Evolutionary conservation across 1,139 yeast species (phyloP).

Genomic region (Tardiomyces depauwii): DNA sequence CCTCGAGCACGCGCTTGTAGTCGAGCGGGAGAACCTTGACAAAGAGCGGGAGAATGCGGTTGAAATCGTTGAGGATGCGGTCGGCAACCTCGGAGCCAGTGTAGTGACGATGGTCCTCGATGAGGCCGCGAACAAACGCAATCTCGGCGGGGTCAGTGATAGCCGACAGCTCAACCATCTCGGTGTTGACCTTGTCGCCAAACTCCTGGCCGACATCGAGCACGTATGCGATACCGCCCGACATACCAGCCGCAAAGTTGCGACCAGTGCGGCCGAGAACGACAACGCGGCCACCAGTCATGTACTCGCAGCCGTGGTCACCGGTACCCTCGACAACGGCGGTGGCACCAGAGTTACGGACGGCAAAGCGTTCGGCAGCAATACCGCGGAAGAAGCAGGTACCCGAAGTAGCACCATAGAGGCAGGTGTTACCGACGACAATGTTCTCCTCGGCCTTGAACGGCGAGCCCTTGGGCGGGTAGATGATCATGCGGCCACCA

Average conservation of each 20-base stretch:
- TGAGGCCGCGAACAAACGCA: constrained; percentile 85
- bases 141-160: constrained; percentile 84
- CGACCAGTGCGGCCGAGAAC: constrained; percentile 88
- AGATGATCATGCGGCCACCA: constrained; percentile 88
- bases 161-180: constrained; percentile 68
- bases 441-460: constrained; percentile 96
- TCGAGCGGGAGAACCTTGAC: constrained; percentile 91
- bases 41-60: constrained; percentile 76
- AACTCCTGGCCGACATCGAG: constrained; percentile 93
- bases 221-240: constrained; percentile 98
- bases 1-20: constrained; percentile 80
- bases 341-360: constrained; percentile 95
- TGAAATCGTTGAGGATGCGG: constrained; percentile 72
- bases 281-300: constrained; percentile 98
- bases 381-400: constrained; percentile 90
- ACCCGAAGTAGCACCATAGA: constrained; percentile 97
- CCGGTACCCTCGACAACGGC: constrained; percentile 97
- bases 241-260: constrained; percentile 98
- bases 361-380: constrained; percentile 98
- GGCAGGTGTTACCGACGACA: constrained; percentile 92
- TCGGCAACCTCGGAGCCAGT: constrained; percentile 88
- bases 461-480: constrained; percentile 74
- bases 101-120: constrained; percentile 92
- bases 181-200: constrained; percentile 64
- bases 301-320: constrained; percentile 98